Evolutionary conservation across 2,329 filamentous ascomycete genomes (phyloP), one percentile per base, ranked within the genome.

Genomic region (Colletotrichum gloeosporioides): DNA sequence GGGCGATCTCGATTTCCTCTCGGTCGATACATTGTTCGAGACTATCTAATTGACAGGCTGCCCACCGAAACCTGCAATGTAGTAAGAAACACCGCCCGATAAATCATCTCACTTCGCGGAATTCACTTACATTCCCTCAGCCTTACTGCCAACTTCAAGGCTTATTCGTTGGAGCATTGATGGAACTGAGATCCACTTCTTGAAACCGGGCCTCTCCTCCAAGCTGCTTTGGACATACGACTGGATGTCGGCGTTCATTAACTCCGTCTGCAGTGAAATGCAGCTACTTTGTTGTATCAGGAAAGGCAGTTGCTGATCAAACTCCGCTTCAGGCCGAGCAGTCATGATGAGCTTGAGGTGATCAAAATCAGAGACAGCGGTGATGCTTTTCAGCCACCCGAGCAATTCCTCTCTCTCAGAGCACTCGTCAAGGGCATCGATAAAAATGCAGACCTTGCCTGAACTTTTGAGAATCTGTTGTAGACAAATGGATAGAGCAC

Each of bases 371-470:
- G 29, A 6, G 12, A 34, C 12, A 6, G 22, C 73, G 73, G 77
- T 4, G n/a, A 39, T 78, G 32, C 44, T 36, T 34, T 39, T 22
- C 0, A 82, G 77, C 79, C 78, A 82, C 3, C 4, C 29, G 2
- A 82, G 32, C 39, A 82, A 73, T 8, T 78, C 71, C 9, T 36
- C 4, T 49, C 77, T 80, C 32, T 66, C 78, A 6, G 44, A 76
- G 9, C 62, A 81, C 62, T 82, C 79, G 36, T 80, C 79, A 15
- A 82, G 53, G 8, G 80, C 80, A 27, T 82, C 79, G 0, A 82
- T 53, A 8, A 80, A 36, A n/a, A 81, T 66, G 15, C 8, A 36
- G 15, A 70, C 61, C 15, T 59, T 77, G 2, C 57, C 66, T 12
- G 31, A 12, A 9, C 13, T 25, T 71, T 32, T 31, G 3, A 85